Conservation (phyloP, 2,329 filamentous ascomycete genomes). For the Microascus cirrosus region DNA sequence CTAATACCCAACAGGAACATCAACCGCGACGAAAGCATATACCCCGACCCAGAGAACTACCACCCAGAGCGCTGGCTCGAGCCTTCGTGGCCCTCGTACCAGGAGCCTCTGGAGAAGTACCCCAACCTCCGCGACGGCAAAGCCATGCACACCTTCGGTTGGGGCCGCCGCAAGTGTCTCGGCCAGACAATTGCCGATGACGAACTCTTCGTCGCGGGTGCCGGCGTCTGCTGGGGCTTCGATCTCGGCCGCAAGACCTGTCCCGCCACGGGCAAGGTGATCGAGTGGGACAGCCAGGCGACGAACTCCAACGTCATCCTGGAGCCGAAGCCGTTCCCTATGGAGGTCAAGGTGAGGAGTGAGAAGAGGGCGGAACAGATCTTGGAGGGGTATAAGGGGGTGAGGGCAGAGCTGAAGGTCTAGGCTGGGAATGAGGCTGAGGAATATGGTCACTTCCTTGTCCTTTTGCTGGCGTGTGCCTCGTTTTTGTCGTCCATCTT, state of each 20-base stretch:
- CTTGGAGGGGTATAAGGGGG: conserved; percentile 22
- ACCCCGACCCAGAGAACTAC: conserved; percentile 53
- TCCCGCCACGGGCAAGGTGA: conserved; percentile 25
- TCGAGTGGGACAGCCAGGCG: conserved; percentile 35
- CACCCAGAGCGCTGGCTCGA: conserved; percentile 53
- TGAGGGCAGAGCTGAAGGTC: conserved; percentile 18
- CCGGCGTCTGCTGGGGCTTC: conserved; percentile 37
- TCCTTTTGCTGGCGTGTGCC: background rate
- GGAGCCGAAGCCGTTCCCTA: conserved; percentile 34
- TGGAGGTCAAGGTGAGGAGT: conserved; percentile 30
- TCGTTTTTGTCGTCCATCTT: background rate
- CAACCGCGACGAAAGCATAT: conserved; percentile 45
- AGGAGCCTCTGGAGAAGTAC: conserved; percentile 51
- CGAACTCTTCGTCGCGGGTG: conserved; percentile 40
- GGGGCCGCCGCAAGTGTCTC: conserved; percentile 50
- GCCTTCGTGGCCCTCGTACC: conserved; percentile 51
- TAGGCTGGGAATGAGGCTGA: conserved; percentile 4
- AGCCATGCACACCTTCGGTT: conserved; percentile 54
- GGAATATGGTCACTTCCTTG: background rate
- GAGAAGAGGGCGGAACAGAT: conserved; percentile 24
- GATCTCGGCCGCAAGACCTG: conserved; percentile 27
- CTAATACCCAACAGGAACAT: conserved; percentile 29
- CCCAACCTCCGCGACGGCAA: conserved; percentile 48
- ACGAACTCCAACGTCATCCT: conserved; percentile 42
- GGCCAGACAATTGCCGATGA: conserved; percentile 52